Base-by-base conservation (phyloP, 1,284 basidiomycete species). In the Trametes polyzona region DNA sequence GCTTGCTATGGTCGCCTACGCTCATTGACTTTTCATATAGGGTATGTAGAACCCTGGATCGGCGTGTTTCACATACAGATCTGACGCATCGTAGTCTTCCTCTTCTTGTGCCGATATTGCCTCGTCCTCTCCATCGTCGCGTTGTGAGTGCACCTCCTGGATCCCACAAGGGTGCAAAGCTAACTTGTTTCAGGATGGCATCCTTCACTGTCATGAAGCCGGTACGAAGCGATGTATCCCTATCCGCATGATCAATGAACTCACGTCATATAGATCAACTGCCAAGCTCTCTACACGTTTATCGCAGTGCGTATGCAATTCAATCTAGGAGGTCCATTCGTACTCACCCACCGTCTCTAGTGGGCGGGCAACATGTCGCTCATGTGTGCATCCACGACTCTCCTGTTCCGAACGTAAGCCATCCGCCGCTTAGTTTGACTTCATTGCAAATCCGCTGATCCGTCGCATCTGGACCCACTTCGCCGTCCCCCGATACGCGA, bases 91-190 rank as follows among this genome's bases (percentile, higher is more conserved):
- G 61, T 64, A 88, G 87, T 82, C 30, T 83, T 86, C 57, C 87
- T 87, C 68, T 88, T 88, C 68, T 72, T 87, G 27, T 86, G 83
- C 66, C 82, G 87, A 58, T 89, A 89, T 69, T 85, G 83, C 66
- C 83, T 88, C 75, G 64, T 88, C 19, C 74, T 82, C 58, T 80
- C 86, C 3, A 76, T 88, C 60, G 69, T 84, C 61, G 85, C 86
- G 53, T 63, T 89, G 86, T 87, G 66, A 73, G 76, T 66, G 19
- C 16, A 30, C 29, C 50, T 9, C 5, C 3, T 23, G 16, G 16
- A 11, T 30, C 11, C 17, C 0, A 4, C 4, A n/a, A 11, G 27
- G 24, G 29, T 29, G 30, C 47, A 36, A 49, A 52, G 7, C 41
- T 36, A 33, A 17, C 29, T 39, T 21, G 40, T 44, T n/a, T 36